Evolutionary conservation across 1,284 basidiomycete genomes (phyloP).

Genomic region (Tilletiopsis washingtonensis): DNA sequence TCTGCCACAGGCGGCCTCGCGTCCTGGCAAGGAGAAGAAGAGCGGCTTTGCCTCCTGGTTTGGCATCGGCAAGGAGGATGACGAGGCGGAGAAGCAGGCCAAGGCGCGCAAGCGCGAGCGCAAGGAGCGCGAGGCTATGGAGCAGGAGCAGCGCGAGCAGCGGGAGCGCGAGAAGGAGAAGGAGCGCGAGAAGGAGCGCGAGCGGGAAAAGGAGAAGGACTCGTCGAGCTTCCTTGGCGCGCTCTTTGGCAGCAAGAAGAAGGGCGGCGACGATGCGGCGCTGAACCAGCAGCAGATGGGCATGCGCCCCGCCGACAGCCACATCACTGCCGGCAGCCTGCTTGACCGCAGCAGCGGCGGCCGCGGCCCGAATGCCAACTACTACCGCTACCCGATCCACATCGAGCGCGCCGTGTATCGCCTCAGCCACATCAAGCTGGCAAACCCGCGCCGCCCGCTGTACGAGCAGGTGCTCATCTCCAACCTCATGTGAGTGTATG

Average conservation of each 20-base stretch:
- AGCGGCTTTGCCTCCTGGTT: conserved; percentile 42
- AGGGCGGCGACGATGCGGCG: conserved; percentile 14
- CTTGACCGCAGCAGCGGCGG: conserved; percentile 17
- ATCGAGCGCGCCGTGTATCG: conserved; percentile 96
- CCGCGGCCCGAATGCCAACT: conserved; percentile 48
- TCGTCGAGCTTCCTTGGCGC: conserved; percentile 37
- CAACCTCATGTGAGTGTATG: conserved; percentile 98
- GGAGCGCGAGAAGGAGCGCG: conserved; percentile 10
- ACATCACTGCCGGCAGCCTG: conserved; percentile 31
- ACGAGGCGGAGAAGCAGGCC: conserved; percentile 28
- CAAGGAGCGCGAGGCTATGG: conserved; percentile 25
- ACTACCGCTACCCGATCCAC: conserved; percentile 87
- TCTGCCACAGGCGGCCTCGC: neutral
- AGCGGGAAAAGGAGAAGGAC: conserved; percentile 23
- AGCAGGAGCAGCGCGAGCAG: conserved; percentile 21
- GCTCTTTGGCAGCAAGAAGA: conserved; percentile 39
- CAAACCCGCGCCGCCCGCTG: conserved; percentile 86
- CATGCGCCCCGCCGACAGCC: conserved; percentile 14
- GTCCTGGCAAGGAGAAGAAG: conserved; percentile 22
- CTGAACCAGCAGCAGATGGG: neutral
- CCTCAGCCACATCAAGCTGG: conserved; percentile 94
- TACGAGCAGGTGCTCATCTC: conserved; percentile 98
- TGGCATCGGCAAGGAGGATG: conserved; percentile 40
- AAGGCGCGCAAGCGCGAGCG: conserved; percentile 24
- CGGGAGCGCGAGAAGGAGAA: conserved; percentile 22